Evolutionary conservation across 495 filamentous ascomycete species (phyloP).

Genomic region (Alectoria sarmentosa): DNA sequence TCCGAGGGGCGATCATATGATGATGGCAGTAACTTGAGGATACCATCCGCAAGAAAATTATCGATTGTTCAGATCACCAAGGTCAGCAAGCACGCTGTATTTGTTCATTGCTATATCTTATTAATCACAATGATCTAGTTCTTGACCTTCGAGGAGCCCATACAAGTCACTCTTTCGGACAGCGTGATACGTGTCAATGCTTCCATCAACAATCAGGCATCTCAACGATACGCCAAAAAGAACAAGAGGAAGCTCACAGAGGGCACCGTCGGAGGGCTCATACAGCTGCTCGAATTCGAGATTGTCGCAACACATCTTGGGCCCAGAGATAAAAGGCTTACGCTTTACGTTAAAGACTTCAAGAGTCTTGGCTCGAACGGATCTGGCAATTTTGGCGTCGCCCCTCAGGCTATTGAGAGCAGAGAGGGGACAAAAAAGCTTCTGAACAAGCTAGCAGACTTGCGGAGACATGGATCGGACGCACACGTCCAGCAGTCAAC

Average conservation of each 20-base stretch:
- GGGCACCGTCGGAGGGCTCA: constrained; percentile 28
- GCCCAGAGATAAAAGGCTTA: constrained; percentile 27
- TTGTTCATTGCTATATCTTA: constrained; percentile 17
- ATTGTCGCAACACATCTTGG: constrained; percentile 32
- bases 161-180: constrained; percentile 34
- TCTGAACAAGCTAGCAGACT: constrained; percentile 18
- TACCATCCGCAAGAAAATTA: constrained; percentile 21
- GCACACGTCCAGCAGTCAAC: constrained; percentile 23
- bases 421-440: constrained; percentile 8
- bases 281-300: constrained; percentile 37
- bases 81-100: constrained; percentile 13
- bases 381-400: constrained; percentile 25
- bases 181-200: constrained; percentile 35
- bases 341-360: constrained; percentile 35
- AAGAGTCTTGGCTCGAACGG: constrained; percentile 30
- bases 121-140: constrained; percentile 25
- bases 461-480: constrained; percentile 22
- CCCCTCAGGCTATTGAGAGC: constrained; percentile 22
- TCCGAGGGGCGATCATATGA: constrained; percentile 26
- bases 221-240: constrained; percentile 25
- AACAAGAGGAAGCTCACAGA: constrained; percentile 24
- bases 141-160: constrained; percentile 17
- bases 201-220: constrained; percentile 25
- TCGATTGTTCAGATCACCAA: constrained; percentile 26
- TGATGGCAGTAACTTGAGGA: constrained; percentile 36